Base-by-base conservation (phyloP, 805 yeast species). In the Lipomyces oligophaga region DNA sequence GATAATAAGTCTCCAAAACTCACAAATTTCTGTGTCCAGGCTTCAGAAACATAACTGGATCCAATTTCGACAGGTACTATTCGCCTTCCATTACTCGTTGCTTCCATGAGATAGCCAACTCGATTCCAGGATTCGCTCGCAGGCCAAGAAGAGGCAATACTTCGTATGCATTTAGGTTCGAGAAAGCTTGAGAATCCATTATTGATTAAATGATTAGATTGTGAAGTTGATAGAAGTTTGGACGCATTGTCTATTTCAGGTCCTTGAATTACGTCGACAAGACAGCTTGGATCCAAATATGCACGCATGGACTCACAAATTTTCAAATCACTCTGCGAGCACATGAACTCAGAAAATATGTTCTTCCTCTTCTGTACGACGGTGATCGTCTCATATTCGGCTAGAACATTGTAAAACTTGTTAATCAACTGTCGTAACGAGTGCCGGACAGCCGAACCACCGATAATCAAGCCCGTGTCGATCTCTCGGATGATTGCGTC, bases 31-130 rank as follows among this genome's bases (percentile, higher is more conserved):
- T 52, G 58, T 13, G 52, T 34, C 63, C 63, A 60, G n/a, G 43
- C 41, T 13, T 45, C 40, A 8, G 47, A 27, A 5, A 49, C 47
- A 38, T 60, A 60, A 7, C 52, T 40, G 13, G 38, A 25, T 3
- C 63, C 63, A 8, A 60, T 45, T 34, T 60, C 63, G 6, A 60
- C 55, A 3, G 63, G 63, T 2, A 60, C 63, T 11, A 54, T 40
- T 15, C 63, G 43, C 18, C 18, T 22, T 5, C 58, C 58, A 21
- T 43, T 43, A 28, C 44, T 44, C 11, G 58, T 43, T 11, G 31
- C 43, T 16, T 33, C 13, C 7, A 58, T 48, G 8, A 60, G 35
- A 40, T 60, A 60, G 16, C 31, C 33, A 3, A 41, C 16, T 13
- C 40, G 34, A 27, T 58, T 60, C 63, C 63, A 60, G 1, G 34